Evolutionary conservation across 2,329 filamentous ascomycete genomes (phyloP).

Genomic region (Penicillium sp.): DNA sequence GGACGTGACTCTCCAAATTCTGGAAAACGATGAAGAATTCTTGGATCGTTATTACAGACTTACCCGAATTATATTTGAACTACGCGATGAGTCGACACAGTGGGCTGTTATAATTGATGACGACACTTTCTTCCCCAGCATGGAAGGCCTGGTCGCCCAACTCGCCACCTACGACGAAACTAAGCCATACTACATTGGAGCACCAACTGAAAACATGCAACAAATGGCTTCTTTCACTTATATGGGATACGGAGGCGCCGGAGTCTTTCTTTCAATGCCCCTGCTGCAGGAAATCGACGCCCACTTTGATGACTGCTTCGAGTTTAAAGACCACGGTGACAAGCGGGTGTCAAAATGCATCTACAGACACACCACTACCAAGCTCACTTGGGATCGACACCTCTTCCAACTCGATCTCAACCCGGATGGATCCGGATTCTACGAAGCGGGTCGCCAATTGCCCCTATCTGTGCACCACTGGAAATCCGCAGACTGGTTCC

Average conservation of each 20-base stretch:
- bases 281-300: slow-evolving; percentile 49
- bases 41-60: slow-evolving; percentile 55
- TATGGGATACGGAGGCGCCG: slow-evolving; percentile 60
- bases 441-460: slow-evolving; percentile 51
- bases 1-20: slow-evolving; percentile 39
- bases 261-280: slow-evolving; percentile 54
- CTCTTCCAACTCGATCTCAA: slow-evolving; percentile 57
- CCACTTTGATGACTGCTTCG: slow-evolving; percentile 50
- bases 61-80: slow-evolving; percentile 46
- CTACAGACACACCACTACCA: slow-evolving; percentile 50
- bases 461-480: slow-evolving; percentile 58
- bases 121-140: slow-evolving; percentile 60
- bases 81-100: slow-evolving; percentile 36
- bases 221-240: slow-evolving; percentile 51
- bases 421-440: slow-evolving; percentile 56
- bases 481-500: slow-evolving; percentile 52
- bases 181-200: slow-evolving; percentile 53
- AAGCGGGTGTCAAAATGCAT: slow-evolving; percentile 56
- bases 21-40: slow-evolving; percentile 19
- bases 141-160: slow-evolving; percentile 47
- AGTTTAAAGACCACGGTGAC: slow-evolving; percentile 47
- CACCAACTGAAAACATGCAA: slow-evolving; percentile 53
- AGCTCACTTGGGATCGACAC: slow-evolving; percentile 51
- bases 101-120: slow-evolving; percentile 60
- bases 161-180: slow-evolving; percentile 48